Percentiles rank a stretch among this genome's conserved stretches.
phyloP scores from a whole-genome alignment of 257 asterid genomes.

The Gentiana macrophylla region DNA sequence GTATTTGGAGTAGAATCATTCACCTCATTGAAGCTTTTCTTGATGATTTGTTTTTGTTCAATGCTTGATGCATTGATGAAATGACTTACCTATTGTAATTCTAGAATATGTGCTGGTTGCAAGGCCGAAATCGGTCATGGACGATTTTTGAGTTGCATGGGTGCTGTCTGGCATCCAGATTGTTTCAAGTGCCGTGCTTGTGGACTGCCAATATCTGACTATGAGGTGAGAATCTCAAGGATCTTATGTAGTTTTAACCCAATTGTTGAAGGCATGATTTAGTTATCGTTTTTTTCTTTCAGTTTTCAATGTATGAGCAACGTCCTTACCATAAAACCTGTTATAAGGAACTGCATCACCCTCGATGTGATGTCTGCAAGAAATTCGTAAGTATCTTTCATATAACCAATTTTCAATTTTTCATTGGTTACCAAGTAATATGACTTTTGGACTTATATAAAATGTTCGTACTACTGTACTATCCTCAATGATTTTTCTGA shows the following conservation, averaged over 20 bases:
- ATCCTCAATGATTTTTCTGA: slow-evolving; percentile 1
- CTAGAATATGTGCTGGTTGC: slow-evolving; percentile 92
- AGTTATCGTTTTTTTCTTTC: slow-evolving; percentile 17
- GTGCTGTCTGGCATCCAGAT: slow-evolving; percentile 97
- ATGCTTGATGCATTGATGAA: neutral
- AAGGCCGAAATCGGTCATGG: slow-evolving; percentile 87
- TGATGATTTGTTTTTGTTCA: too few relatives aligned
- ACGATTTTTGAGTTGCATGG: slow-evolving; percentile 90
- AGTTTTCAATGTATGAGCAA: slow-evolving; percentile 89
- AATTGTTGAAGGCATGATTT: neutral
- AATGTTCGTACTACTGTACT: too few relatives aligned
- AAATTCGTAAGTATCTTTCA: slow-evolving; percentile 54
- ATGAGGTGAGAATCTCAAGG: slow-evolving; percentile 52
- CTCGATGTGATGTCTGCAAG: slow-evolving; percentile 95
- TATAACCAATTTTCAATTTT: neutral
- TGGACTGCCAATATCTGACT: slow-evolving; percentile 75
- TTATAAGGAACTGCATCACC: slow-evolving; percentile 88
- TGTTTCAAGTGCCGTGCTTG: slow-evolving; percentile 84
- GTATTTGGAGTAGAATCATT: too few relatives aligned
- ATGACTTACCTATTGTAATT: slow-evolving; percentile 9
- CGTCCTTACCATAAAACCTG: slow-evolving; percentile 88
- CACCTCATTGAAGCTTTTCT: too few relatives aligned
- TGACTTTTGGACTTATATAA: too few relatives aligned
- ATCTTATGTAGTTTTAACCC: slow-evolving; percentile 4
- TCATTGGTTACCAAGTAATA: too few relatives aligned